phyloP scores from a whole-genome alignment of 768 basidiomycete genomes.

The Podaxis sp. region DNA sequence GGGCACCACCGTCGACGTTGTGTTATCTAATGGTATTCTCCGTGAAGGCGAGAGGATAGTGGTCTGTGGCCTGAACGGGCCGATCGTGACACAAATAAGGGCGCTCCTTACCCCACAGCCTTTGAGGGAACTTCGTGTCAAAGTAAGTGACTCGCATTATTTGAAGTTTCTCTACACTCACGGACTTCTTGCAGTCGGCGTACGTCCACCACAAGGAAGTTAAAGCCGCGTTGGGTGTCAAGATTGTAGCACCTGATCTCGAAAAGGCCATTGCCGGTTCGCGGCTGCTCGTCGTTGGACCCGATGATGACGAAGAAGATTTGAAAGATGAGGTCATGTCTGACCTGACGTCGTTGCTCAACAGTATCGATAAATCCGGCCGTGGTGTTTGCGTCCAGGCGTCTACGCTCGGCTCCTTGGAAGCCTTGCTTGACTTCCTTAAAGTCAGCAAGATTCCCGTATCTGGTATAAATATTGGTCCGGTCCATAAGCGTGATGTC shows the following conservation, averaged over 20 bases:
- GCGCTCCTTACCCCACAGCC: conserved; percentile 96
- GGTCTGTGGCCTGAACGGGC: conserved; percentile 94
- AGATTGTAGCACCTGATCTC: conserved; percentile 91
- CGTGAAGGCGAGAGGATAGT: conserved; percentile 93
- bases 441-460: conserved; percentile 96
- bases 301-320: conserved; percentile 96
- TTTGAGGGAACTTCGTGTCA: conserved; percentile 90
- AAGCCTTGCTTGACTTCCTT: conserved; percentile 95
- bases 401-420: conserved; percentile 94
- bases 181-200: conserved; percentile 61
- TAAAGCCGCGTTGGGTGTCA: conserved; percentile 95
- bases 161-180: conserved; percentile 14
- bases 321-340: conserved; percentile 95
- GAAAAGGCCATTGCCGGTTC: conserved; percentile 99
- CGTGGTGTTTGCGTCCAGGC: conserved; percentile 97
- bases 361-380: conserved; percentile 93
- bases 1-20: conserved; percentile 96
- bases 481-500: conserved; percentile 93
- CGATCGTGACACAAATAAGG: conserved; percentile 92
- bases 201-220: conserved; percentile 98
- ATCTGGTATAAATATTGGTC: conserved; percentile 95
- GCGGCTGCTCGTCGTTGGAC: conserved; percentile 85
- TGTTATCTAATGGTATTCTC: conserved; percentile 91
- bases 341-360: conserved; percentile 84
- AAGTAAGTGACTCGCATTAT: conserved; percentile 49